A percentile compares a stretch with the other conserved stretches of the same genome.
Conservation (phyloP, 1,139 yeast genomes). For the Wickerhamiella infanticola region DNA sequence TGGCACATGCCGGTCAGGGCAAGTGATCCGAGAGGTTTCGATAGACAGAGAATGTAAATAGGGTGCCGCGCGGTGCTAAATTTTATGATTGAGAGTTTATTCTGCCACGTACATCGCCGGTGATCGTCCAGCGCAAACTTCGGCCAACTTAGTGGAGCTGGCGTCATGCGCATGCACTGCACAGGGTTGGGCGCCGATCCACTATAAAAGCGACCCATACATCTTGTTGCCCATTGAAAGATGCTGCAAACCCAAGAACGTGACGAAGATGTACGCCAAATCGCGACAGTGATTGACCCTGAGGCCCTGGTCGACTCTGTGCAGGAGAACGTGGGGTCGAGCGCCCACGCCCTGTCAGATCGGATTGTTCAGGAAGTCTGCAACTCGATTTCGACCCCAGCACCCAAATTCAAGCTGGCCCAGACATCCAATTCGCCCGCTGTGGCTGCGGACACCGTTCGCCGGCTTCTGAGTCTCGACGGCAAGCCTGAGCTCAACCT, state of each 20-base stretch:
- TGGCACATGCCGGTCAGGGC: too few relatives aligned
- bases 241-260: not conserved
- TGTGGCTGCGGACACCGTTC: conserved; percentile 47
- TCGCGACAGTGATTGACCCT: not conserved
- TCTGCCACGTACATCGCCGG: too few relatives aligned
- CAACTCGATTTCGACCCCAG: conserved; percentile 15
- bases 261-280: not conserved
- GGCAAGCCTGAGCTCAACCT: conserved; percentile 73
- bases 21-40: too few relatives aligned
- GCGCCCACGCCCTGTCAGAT: not conserved
- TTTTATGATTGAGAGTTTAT: too few relatives aligned
- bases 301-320: not conserved
- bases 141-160: too few relatives aligned
- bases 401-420: conserved; percentile 38
- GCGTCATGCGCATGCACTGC: too few relatives aligned
- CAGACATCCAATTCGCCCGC: conserved; percentile 36
- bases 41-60: too few relatives aligned
- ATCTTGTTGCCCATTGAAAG: not conserved
- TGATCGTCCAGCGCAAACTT: too few relatives aligned
- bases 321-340: conserved; percentile 3
- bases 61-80: too few relatives aligned
- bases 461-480: conserved; percentile 63
- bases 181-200: too few relatives aligned
- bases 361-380: conserved; percentile 3
- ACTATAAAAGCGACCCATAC: too few relatives aligned